A percentile compares a stretch with the other conserved stretches of the same genome.
These are phyloP conservation scores for Athelia sp. DNA, from an alignment of 1,284 basidiomycete genomes.

Conservation along the genomic window DNA sequence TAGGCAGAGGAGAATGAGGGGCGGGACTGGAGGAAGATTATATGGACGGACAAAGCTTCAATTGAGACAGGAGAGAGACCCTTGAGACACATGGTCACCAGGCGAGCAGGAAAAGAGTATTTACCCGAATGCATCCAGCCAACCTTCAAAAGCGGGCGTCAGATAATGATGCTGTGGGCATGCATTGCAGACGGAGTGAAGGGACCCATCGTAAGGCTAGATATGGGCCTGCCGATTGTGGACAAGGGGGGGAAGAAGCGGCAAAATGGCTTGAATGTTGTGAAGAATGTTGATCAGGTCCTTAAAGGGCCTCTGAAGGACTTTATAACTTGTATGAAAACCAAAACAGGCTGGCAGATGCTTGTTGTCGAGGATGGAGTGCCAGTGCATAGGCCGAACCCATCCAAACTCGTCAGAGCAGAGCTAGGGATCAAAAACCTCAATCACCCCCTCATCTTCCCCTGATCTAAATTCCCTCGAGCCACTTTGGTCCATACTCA, in stretches of 20 bases:
- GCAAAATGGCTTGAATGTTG: neutral
- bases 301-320: neutral
- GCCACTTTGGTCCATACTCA: neutral
- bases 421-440: neutral
- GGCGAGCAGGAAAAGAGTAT: neutral
- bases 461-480: neutral
- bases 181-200: neutral
- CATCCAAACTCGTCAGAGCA: neutral
- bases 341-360: neutral
- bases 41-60: neutral
- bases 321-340: neutral
- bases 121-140: neutral
- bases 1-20: neutral
- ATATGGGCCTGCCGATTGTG: neutral
- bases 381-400: neutral
- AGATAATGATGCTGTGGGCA: neutral
- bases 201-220: neutral
- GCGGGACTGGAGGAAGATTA: neutral
- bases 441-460: neutral
- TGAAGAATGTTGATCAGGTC: neutral
- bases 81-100: neutral
- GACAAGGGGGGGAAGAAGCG: neutral
- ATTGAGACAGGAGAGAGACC: neutral
- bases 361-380: neutral
- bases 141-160: neutral